Percentiles rank a stretch among this genome's conserved stretches.
Evolutionary conservation across 441 rosid genomes (phyloP).

Genomic region (Erodium trifolium): DNA sequence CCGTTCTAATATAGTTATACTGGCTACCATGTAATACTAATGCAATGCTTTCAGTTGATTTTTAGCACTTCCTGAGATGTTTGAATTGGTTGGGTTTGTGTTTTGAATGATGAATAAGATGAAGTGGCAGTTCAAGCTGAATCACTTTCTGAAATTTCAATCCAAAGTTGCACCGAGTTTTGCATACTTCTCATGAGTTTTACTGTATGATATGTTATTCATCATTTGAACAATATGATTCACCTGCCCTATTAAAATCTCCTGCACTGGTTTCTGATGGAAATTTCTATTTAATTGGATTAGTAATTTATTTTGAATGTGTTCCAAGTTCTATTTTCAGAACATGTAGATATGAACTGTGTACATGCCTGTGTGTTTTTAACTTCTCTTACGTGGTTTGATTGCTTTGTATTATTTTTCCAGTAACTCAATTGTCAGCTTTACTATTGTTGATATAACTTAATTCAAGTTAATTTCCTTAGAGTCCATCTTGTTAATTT

Average conservation of each 20-base stretch:
- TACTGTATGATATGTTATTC: not conserved
- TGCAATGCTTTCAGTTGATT: not conserved
- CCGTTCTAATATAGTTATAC: not conserved
- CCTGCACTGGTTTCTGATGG: not conserved
- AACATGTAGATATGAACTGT: not conserved
- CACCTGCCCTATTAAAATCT: not conserved
- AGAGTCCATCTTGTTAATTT: too few relatives aligned
- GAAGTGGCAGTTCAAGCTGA: not conserved
- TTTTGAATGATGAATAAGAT: not conserved
- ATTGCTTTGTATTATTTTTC: not conserved
- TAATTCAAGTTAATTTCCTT: too few relatives aligned
- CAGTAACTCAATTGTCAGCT: not conserved
- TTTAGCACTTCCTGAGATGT: not conserved
- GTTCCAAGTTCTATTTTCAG: not conserved
- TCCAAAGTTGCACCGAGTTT: not conserved
- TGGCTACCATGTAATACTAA: not conserved
- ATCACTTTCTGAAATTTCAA: not conserved
- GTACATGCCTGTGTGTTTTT: not conserved
- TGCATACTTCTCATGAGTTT: not conserved
- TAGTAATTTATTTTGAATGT: not conserved
- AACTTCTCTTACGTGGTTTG: not conserved
- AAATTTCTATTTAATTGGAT: not conserved
- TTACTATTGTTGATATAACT: not conserved
- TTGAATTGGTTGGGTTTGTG: not conserved
- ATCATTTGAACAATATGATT: constrained; percentile 1